Evolutionary conservation across 2,329 filamentous ascomycete species (phyloP).

Genomic region (Aschersonia sp.): DNA sequence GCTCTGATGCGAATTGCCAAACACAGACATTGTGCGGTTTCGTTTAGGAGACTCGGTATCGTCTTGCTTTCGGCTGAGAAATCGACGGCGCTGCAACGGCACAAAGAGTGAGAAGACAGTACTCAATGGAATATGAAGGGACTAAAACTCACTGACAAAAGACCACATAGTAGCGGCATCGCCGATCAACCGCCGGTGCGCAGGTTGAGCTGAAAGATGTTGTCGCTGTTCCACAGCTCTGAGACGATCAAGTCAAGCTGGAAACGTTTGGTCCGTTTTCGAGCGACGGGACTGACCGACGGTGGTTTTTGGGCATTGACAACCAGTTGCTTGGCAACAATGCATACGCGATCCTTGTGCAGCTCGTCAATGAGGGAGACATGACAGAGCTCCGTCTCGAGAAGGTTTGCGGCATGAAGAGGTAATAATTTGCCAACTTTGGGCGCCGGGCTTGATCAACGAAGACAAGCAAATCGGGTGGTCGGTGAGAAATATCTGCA

Average conservation of each 20-base stretch:
- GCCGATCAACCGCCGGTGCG: not conserved
- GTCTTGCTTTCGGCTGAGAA: constrained; percentile 3
- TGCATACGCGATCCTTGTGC: no score
- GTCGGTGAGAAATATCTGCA: not conserved
- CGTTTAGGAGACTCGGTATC: constrained; percentile 13
- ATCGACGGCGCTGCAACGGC: constrained; percentile 6
- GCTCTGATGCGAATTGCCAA: constrained; percentile 19
- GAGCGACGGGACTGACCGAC: no score
- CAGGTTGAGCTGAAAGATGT: not conserved
- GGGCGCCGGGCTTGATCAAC: no score
- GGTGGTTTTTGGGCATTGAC: no score
- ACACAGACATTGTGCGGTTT: constrained; percentile 23
- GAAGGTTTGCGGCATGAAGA: no score
- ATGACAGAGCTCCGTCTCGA: no score
- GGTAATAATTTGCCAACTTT: no score
- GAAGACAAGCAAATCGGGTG: no score
- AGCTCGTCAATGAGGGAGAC: no score
- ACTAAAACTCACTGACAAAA: not conserved
- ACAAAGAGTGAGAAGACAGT: not conserved
- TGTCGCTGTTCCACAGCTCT: not conserved
- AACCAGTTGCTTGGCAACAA: no score
- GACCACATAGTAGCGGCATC: not conserved
- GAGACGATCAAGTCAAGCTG: not conserved
- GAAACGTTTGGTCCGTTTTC: not conserved
- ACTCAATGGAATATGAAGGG: not conserved